A percentile compares a stretch with the other conserved stretches of the same genome.
phyloP scores from a whole-genome alignment of 306 rosid species.

The Benincasa hispida region DNA sequence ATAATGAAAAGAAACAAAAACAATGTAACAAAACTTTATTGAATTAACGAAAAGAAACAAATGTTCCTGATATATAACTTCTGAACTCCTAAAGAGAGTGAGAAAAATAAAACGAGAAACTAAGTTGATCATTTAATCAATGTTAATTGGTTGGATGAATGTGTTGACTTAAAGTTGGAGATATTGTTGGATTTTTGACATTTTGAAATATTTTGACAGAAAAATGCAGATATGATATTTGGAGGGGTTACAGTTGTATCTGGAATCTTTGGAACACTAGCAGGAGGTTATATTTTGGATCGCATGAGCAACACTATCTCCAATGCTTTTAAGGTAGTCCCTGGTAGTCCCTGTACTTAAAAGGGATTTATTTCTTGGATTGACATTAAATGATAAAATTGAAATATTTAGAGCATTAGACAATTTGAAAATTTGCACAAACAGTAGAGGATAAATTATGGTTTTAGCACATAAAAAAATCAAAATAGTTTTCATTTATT shows the following conservation, averaged over 20 bases:
- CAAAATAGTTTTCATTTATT: background rate
- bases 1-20: too few species aligned
- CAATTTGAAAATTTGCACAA: background rate
- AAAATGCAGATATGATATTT: slow-evolving; percentile 61
- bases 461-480: background rate
- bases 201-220: slow-evolving; percentile 24
- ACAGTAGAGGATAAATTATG: background rate
- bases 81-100: background rate
- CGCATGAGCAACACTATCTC: slow-evolving; percentile 41
- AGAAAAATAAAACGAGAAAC: background rate
- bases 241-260: slow-evolving; percentile 71
- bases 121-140: background rate
- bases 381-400: background rate
- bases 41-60: background rate
- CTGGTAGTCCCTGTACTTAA: background rate
- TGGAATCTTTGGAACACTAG: slow-evolving; percentile 68
- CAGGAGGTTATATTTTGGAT: slow-evolving; percentile 65
- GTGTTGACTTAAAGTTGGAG: background rate
- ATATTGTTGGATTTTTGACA: slow-evolving; percentile 9
- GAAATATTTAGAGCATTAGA: background rate
- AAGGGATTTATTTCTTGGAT: background rate
- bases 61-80: background rate
- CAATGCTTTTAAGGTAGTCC: slow-evolving; percentile 79
- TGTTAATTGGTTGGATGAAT: background rate
- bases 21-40: too few species aligned